Conservation (phyloP, 2,329 filamentous ascomycete genomes). For the Ophiostoma montium region DNA sequence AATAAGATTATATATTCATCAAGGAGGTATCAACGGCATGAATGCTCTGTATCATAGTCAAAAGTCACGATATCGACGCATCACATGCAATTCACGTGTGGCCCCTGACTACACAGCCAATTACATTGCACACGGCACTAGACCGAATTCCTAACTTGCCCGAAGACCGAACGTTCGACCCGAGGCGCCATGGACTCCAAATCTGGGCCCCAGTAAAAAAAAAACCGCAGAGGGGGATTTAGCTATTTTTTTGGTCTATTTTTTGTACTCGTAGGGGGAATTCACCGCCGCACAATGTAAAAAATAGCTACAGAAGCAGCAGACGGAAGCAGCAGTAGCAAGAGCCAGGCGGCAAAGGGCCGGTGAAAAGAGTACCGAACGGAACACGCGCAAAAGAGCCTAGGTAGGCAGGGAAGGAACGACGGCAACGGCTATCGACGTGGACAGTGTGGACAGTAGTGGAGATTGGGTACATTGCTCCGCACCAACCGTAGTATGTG, state of each 20-base stretch:
- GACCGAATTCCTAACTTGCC: conserved; percentile 11
- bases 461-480: background rate
- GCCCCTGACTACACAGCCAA: background rate
- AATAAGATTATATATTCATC: too few species aligned
- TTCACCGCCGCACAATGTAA: conserved; percentile 1
- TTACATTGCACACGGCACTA: background rate
- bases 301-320: background rate
- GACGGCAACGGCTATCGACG: background rate
- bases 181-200: conserved; percentile 4
- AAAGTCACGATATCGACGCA: background rate
- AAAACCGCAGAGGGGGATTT: background rate
- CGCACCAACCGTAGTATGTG: too few species aligned
- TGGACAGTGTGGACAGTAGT: too few species aligned
- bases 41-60: too few species aligned
- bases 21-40: too few species aligned
- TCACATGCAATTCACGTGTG: too few species aligned
- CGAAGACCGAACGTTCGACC: conserved; percentile 11
- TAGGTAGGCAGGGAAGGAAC: too few species aligned
- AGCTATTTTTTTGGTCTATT: background rate
- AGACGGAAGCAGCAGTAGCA: background rate
- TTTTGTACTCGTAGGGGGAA: background rate
- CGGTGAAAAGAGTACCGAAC: conserved; percentile 11
- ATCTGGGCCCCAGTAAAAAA: conserved; percentile 3
- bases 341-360: background rate
- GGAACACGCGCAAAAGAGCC: background rate